Conservation (phyloP, 441 rosid genomes). For the Populus hybrid region DNA sequence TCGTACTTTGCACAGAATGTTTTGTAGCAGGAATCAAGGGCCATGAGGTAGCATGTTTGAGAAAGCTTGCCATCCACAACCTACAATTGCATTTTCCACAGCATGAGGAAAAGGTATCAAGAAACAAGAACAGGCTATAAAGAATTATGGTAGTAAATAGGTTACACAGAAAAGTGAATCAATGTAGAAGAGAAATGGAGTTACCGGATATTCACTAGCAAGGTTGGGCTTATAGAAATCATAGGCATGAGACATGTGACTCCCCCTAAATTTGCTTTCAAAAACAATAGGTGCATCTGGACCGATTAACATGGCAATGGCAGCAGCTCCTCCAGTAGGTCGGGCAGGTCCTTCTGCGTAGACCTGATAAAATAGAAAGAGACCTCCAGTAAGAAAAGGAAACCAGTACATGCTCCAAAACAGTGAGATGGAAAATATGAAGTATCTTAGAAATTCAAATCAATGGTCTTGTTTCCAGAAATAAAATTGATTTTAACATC, state of each 20-base stretch:
- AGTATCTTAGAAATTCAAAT: neutral
- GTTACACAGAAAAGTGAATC: neutral
- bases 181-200: slow-evolving; percentile 10
- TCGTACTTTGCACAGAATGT: slow-evolving; percentile 77
- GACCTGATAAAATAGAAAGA: slow-evolving; percentile 53
- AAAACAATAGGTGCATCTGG: slow-evolving; percentile 93
- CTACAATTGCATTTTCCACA: slow-evolving; percentile 37
- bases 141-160: neutral
- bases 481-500: neutral
- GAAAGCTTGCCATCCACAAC: slow-evolving; percentile 99
- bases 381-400: slow-evolving; percentile 11
- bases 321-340: slow-evolving; percentile 99
- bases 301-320: slow-evolving; percentile 87
- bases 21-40: slow-evolving; percentile 92
- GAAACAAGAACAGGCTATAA: neutral
- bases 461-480: neutral
- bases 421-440: neutral
- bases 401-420: neutral
- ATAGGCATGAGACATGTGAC: slow-evolving; percentile 94
- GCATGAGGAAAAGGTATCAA: neutral
- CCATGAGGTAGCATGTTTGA: slow-evolving; percentile 98
- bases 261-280: slow-evolving; percentile 92
- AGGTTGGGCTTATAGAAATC: slow-evolving; percentile 99
- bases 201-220: slow-evolving; percentile 99
- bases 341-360: slow-evolving; percentile 99